Percentiles rank a stretch among this genome's conserved stretches.
These are phyloP conservation scores for Apostasia shenzhenica DNA, from an alignment of 106 monocot genomes.

Conservation along the genomic window DNA sequence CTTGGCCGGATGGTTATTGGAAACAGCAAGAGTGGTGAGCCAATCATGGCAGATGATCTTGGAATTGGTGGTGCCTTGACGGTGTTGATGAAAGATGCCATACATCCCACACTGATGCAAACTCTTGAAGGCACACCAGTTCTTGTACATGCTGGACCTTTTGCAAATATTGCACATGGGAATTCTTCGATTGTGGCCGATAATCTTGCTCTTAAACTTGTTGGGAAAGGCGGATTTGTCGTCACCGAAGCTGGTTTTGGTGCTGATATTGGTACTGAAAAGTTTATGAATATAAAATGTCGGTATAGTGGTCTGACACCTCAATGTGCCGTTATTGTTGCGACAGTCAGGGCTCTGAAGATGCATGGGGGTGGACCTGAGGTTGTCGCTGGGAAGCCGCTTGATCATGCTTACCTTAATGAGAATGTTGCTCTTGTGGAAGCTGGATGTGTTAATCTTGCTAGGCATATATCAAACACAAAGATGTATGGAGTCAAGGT, in stretches of 20 bases:
- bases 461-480: conserved; percentile 66
- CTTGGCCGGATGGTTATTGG: conserved; percentile 90
- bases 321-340: conserved; percentile 88
- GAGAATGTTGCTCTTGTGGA: conserved; percentile 88
- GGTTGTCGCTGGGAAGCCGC: conserved; percentile 86
- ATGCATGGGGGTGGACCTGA: conserved; percentile 99
- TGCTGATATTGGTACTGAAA: conserved; percentile 95
- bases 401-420: conserved; percentile 74
- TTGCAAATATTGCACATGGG: conserved; percentile 98
- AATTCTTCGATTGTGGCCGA: conserved; percentile 97
- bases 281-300: conserved; percentile 97
- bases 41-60: conserved; percentile 90
- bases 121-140: conserved; percentile 97
- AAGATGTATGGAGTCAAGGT: conserved; percentile 93
- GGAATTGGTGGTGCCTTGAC: conserved; percentile 93
- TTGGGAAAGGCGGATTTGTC: conserved; percentile 87
- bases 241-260: conserved; percentile 98
- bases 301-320: conserved; percentile 79
- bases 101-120: conserved; percentile 95
- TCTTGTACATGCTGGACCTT: conserved; percentile 98
- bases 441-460: conserved; percentile 88
- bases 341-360: conserved; percentile 88
- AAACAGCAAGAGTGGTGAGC: conserved; percentile 80
- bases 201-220: conserved; percentile 90
- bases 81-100: conserved; percentile 98